Conservation (phyloP, 1,284 basidiomycete genomes). For the Mycena sp. region DNA sequence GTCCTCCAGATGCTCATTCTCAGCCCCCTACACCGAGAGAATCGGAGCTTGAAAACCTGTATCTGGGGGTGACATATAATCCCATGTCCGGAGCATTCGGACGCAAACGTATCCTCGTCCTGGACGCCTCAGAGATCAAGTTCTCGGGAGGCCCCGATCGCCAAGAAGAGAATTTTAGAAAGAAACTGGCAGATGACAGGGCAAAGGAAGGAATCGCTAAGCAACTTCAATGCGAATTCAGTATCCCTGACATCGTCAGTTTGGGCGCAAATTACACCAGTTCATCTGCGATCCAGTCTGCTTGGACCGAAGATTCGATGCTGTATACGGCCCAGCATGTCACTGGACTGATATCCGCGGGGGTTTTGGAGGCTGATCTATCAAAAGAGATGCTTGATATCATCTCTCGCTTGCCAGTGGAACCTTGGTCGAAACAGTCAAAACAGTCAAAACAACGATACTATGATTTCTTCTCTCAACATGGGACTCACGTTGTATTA, state of each 20-base stretch:
- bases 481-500: constrained; percentile 18
- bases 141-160: neutral
- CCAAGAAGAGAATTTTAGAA: neutral
- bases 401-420: neutral
- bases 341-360: neutral
- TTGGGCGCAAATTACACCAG: neutral
- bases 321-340: constrained; percentile 1
- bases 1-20: too few relatives aligned
- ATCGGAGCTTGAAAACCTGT: neutral
- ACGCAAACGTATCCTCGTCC: constrained; percentile 5
- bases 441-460: neutral
- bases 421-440: neutral
- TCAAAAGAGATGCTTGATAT: neutral
- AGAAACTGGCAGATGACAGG: neutral
- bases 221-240: neutral
- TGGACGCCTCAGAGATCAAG: constrained; percentile 2
- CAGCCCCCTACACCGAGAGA: neutral
- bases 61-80: constrained; percentile 24
- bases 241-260: neutral
- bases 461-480: constrained; percentile 6
- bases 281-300: neutral
- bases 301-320: neutral
- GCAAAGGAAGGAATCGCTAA: neutral
- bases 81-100: constrained; percentile 9
- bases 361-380: neutral